Base-by-base conservation (phyloP, 2,329 filamentous ascomycete genomes). In the Neurospora sp. region DNA sequence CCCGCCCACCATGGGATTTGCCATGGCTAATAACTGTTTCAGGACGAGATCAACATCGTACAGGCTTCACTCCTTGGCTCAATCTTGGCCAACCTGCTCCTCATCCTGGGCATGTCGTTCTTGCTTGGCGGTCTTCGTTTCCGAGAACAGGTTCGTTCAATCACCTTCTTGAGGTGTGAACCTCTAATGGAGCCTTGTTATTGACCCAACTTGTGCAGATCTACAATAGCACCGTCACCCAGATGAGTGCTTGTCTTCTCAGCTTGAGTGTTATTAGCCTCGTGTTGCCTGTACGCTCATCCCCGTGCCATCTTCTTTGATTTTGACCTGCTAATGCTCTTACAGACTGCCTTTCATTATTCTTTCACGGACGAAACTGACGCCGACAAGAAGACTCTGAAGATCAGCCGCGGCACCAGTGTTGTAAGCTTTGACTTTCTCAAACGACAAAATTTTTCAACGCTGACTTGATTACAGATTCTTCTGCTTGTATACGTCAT, bases 181-280 rank as follows among this genome's bases (percentile, higher is more conserved):
- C 46, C 46, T 8, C 5, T 11, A 19, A 19, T 52, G 46, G 46
- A 52, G 19, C 11, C 46, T 28, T 52, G 46, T 52, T 15, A 52
- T 28, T 52, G 46, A 52, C 46, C 11, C 74, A 39, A 74, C 69
- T 39, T 36, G 11, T 36, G 13, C 69, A 91, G 87, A 90, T 97
- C 73, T 97, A 97, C 82, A 97, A 97, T 81, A 96, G 90, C 81
- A 97, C 93, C 28, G 93, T 97, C 71, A 97, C 93, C 0, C 93
- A 97, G 79, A 97, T 97, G 93, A 97, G 93, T 78, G 94, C 94
- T 68, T 97, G 93, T 81, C 84, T 97, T 75, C 87, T 97, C 75
- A 96, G 93, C 83, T 81, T 97, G 80, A 94, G 92, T 77, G 94
- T 97, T 72, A 94, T 93, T 81, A 97, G 93, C 82, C 84, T 97